phyloP scores from a whole-genome alignment of 2,329 filamentous ascomycete genomes.

The Ramichloridium luteum region DNA sequence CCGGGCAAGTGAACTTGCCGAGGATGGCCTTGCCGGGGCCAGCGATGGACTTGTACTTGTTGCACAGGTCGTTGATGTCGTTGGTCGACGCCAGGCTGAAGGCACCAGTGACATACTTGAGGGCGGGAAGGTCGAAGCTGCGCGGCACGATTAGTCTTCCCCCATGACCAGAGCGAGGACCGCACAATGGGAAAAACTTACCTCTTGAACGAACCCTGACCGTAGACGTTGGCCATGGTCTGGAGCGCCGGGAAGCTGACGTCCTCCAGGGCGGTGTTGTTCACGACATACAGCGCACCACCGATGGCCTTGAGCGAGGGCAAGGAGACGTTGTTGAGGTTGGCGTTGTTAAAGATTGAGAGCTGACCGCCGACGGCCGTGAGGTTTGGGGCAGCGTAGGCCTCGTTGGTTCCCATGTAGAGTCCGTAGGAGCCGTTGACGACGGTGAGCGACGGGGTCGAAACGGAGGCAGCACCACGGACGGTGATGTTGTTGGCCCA shows the following conservation, averaged over 20 bases:
- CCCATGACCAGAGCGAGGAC: neutral
- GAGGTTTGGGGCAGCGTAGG: conserved; percentile 55
- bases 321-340: conserved; percentile 62
- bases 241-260: conserved; percentile 59
- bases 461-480: conserved; percentile 64
- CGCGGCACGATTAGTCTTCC: neutral
- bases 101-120: conserved; percentile 35
- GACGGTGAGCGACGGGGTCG: conserved; percentile 56
- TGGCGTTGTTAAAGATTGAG: conserved; percentile 44
- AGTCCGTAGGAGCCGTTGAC: conserved; percentile 75
- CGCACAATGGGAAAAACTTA: conserved; percentile 40
- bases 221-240: conserved; percentile 62
- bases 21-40: conserved; percentile 31
- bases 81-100: conserved; percentile 39
- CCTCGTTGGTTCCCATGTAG: conserved; percentile 61
- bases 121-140: conserved; percentile 57
- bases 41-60: conserved; percentile 29
- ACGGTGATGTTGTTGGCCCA: conserved; percentile 72
- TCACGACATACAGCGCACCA: conserved; percentile 74
- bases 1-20: conserved; percentile 34
- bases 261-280: conserved; percentile 64
- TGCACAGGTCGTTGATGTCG: conserved; percentile 30
- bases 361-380: conserved; percentile 50
- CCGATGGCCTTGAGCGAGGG: conserved; percentile 54
- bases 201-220: conserved; percentile 74